Base-by-base conservation (phyloP, 1,139 yeast species). In the Hansenula lynferdii region DNA sequence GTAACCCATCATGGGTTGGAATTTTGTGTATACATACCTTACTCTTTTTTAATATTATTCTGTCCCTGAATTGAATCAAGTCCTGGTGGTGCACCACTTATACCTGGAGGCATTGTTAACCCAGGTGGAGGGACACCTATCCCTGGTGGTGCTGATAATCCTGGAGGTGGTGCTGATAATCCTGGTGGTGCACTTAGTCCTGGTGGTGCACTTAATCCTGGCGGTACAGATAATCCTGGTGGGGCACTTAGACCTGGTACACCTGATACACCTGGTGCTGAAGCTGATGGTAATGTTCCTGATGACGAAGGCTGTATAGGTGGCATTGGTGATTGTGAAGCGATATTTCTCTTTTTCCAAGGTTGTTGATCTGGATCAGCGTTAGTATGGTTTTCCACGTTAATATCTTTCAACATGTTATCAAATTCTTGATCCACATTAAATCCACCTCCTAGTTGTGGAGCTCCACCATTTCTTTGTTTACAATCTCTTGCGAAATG, bases 401-500 rank as follows among this genome's bases (percentile, higher is more conserved):
- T 66, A 35, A 75, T 57, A 41, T 72, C 79, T 40, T 63, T 60
- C 73, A 77, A 69, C 56, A 77, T 68, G 39, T 65, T 67, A 37
- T 70, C 75, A 44, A 72, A 69, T 45, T 75, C 80, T 33, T 61
- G 58, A 39, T 75, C 80, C 17, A 43, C 42, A 28, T 42, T 43
- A 31, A 41, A 23, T 21, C 20, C 11, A 24, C 34, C 19, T 57
- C 47, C 28, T 39, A 27, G 34, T 31, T 18, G 36, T 33, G 10
- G 24, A 12, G 25, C 9, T 15, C 50, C 45, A 24, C 48, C 47
- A 34, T 48, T 41, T 20, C 62, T 48, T 41, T 65, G 63, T 44
- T 73, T 78, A 70, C 97, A 92, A 62, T 92, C 97, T 42, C 90
- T 70, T 1, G 95, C 89, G 51, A 81, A 78, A 64, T 92, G 97